phyloP scores from a whole-genome alignment of 768 basidiomycete genomes.

The Rhizopogon vinicolor region DNA sequence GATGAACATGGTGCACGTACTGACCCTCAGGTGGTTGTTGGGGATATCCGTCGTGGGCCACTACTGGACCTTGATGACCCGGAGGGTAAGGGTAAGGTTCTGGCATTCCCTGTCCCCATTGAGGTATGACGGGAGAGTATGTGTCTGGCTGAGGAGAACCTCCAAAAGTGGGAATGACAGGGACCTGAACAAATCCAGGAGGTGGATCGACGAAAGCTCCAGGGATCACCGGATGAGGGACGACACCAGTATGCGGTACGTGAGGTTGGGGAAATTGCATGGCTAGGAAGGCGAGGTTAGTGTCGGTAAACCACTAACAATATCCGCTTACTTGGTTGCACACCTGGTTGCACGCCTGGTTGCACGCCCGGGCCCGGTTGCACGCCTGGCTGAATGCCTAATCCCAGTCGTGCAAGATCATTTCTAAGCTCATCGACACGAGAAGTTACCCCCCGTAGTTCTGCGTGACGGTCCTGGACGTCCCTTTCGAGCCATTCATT shows the following conservation, averaged over 20 bases:
- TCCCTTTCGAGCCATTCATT: conserved; percentile 81
- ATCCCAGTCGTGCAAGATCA: conserved; percentile 40
- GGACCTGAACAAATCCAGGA: conserved; percentile 19
- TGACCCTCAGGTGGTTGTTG: conserved; percentile 2
- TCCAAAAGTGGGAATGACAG: conserved; percentile 17
- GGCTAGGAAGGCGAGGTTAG: conserved; percentile 5
- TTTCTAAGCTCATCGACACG: conserved; percentile 49
- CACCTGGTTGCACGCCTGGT: neutral
- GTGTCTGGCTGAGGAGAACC: conserved; percentile 2
- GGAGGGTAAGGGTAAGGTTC: conserved; percentile 13
- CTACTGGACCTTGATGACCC: conserved; percentile 36
- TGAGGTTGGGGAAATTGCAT: conserved; percentile 23
- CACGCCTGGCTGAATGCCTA: conserved; percentile 38
- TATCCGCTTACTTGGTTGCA: neutral
- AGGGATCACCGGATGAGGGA: conserved; percentile 18
- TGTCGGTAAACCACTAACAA: neutral
- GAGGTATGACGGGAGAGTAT: conserved; percentile 21
- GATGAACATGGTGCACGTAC: conserved; percentile 4
- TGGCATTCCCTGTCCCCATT: conserved; percentile 16
- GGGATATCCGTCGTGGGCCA: conserved; percentile 5
- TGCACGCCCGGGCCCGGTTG: neutral
- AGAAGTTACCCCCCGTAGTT: conserved; percentile 60
- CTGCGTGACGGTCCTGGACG: conserved; percentile 72
- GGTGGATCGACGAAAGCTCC: conserved; percentile 11
- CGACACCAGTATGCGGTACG: conserved; percentile 5